A percentile compares a stretch with the other conserved stretches of the same genome.
Conservation (phyloP, 768 basidiomycete genomes). For the Tylopilus subfusipes region DNA sequence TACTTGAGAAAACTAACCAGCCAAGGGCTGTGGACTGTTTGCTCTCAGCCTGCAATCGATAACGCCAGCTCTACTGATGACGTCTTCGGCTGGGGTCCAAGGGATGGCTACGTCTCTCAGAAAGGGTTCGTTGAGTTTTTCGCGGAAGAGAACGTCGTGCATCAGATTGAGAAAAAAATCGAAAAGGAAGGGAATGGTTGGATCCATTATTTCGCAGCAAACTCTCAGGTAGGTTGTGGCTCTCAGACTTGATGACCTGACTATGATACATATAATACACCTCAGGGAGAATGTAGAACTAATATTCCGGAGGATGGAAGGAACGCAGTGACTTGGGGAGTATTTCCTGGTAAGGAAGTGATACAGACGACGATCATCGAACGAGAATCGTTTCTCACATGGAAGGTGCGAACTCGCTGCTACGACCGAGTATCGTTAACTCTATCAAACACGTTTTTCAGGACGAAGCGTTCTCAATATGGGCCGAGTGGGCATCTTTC, state of each 20-base stretch:
- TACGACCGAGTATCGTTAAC: not conserved
- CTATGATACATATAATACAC: not conserved
- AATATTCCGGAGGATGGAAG: slow-evolving; percentile 77
- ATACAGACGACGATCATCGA: slow-evolving; percentile 97
- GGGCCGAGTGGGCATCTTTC: slow-evolving; percentile 90
- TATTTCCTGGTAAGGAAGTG: slow-evolving; percentile 96
- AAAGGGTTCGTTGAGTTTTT: slow-evolving; percentile 99
- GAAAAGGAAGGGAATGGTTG: slow-evolving; percentile 52
- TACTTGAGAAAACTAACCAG: slow-evolving; percentile 74
- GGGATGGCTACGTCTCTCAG: slow-evolving; percentile 92
- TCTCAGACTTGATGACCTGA: not conserved
- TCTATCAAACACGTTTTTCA: slow-evolving; percentile 30
- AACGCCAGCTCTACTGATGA: slow-evolving; percentile 70
- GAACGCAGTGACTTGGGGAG: slow-evolving; percentile 98
- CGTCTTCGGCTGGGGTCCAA: slow-evolving; percentile 91
- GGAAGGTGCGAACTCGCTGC: slow-evolving; percentile 68
- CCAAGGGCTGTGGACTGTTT: slow-evolving; percentile 92
- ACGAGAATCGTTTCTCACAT: slow-evolving; percentile 87
- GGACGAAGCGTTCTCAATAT: slow-evolving; percentile 96
- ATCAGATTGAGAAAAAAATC: slow-evolving; percentile 56
- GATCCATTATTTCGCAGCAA: slow-evolving; percentile 87
- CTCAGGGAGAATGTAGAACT: slow-evolving; percentile 71
- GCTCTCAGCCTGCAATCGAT: slow-evolving; percentile 93
- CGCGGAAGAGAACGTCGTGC: slow-evolving; percentile 57
- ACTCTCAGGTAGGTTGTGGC: slow-evolving; percentile 52